A percentile compares a stretch with the other conserved stretches of the same genome.
Evolutionary conservation across 495 filamentous ascomycete species (phyloP).

Genomic region (Hypoxylon fuscum): DNA sequence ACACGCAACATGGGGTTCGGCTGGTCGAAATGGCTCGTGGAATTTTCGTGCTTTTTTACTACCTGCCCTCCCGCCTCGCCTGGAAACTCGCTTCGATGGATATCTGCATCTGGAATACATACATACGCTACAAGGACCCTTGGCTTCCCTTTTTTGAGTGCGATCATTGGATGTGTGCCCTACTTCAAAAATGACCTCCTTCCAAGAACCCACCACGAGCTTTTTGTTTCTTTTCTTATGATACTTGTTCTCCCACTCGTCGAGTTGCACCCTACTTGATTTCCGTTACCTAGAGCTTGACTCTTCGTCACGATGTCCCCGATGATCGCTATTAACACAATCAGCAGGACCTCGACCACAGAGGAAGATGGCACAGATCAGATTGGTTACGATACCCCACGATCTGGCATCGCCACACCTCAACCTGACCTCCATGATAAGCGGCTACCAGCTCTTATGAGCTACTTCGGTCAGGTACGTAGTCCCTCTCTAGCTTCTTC

Average conservation of each 20-base stretch:
- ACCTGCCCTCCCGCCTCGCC: conserved; percentile 39
- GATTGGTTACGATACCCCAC: conserved; percentile 82
- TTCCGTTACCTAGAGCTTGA: conserved; percentile 3
- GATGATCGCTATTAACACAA: conserved; percentile 56
- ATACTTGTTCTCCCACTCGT: conserved; percentile 25
- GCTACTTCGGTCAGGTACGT: conserved; percentile 98
- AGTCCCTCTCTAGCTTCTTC: conserved; percentile 58
- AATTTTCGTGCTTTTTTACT: conserved; percentile 37
- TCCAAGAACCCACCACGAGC: conserved; percentile 18
- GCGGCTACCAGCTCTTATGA: conserved; percentile 88
- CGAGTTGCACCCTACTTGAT: conserved; percentile 20
- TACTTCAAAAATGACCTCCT: conserved; percentile 32
- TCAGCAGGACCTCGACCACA: conserved; percentile 57
- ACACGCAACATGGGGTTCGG: conserved; percentile 33
- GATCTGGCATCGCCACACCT: conserved; percentile 85
- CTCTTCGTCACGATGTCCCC: background rate
- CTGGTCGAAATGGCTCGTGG: conserved; percentile 38
- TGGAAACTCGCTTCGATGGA: conserved; percentile 26
- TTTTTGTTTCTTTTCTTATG: conserved; percentile 32
- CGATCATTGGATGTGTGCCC: conserved; percentile 14
- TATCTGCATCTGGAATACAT: conserved; percentile 3
- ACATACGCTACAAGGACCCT: conserved; percentile 27
- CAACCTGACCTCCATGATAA: conserved; percentile 90
- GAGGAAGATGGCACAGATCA: conserved; percentile 79
- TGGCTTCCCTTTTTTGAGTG: conserved; percentile 11